Percentiles rank a stretch among this genome's conserved stretches.
These are phyloP conservation scores for Cardamine resedifolia DNA, from an alignment of 345 rosid genomes.

Conservation along the genomic window DNA sequence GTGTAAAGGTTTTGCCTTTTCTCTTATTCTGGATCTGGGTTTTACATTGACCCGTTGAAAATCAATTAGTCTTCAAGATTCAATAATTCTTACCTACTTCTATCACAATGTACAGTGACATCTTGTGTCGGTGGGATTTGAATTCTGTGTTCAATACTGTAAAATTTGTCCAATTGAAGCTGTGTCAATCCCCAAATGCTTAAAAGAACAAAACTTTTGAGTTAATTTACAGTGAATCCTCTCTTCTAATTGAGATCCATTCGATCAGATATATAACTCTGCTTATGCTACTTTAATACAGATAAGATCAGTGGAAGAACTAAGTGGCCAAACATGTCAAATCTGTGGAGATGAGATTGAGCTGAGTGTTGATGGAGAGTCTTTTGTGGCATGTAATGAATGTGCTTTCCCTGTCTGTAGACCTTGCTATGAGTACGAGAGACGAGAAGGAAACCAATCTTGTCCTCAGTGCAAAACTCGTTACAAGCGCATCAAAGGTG, in stretches of 20 bases:
- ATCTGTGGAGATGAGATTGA: slow-evolving; percentile 93
- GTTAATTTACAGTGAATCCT: not conserved
- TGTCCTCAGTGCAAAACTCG: slow-evolving; percentile 96
- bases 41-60: not conserved
- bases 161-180: not conserved
- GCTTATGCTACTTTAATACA: slow-evolving; percentile 35
- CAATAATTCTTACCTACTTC: not conserved
- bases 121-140: slow-evolving; percentile 29
- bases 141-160: not conserved
- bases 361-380: slow-evolving; percentile 65
- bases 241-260: not conserved
- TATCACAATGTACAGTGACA: slow-evolving; percentile 5
- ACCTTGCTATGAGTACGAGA: slow-evolving; percentile 86
- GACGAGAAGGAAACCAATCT: slow-evolving; percentile 89
- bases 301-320: slow-evolving; percentile 67
- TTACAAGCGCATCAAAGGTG: slow-evolving; percentile 85
- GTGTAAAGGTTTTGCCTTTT: slow-evolving; percentile 24
- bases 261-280: not conserved
- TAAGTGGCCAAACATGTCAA: slow-evolving; percentile 81
- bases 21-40: slow-evolving; percentile 30
- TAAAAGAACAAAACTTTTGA: not conserved
- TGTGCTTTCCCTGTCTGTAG: slow-evolving; percentile 98
- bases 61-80: slow-evolving; percentile 11
- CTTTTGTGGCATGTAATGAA: slow-evolving; percentile 93
- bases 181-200: not conserved